Evolutionary conservation across 306 rosid species (phyloP).

Genomic region (Vicia villosa): DNA sequence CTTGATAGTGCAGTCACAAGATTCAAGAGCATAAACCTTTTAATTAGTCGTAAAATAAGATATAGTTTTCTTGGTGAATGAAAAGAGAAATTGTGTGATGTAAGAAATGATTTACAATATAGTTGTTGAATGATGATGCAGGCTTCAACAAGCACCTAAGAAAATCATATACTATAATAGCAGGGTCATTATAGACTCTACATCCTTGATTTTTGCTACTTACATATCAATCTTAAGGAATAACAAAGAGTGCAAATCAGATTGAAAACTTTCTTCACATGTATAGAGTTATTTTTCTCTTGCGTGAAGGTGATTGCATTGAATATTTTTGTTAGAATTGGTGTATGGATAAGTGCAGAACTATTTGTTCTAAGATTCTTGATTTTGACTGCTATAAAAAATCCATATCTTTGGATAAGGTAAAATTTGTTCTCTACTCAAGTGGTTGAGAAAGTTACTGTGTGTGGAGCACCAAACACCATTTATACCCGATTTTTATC

Average conservation of each 20-base stretch:
- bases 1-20: background rate
- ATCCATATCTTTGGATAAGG: constrained; percentile 48
- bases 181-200: constrained; percentile 39
- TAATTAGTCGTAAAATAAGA: too few relatives aligned
- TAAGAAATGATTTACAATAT: constrained; percentile 9
- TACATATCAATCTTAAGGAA: constrained; percentile 37
- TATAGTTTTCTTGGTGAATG: constrained; percentile 6
- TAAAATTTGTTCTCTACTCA: constrained; percentile 29
- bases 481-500: too few relatives aligned
- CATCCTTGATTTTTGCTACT: constrained; percentile 54
- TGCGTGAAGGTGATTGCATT: constrained; percentile 47
- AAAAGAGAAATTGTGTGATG: constrained; percentile 28
- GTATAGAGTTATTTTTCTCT: constrained; percentile 69
- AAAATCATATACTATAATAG: constrained; percentile 38
- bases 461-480: constrained; percentile 33
- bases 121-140: constrained; percentile 50
- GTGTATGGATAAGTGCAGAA: constrained; percentile 48
- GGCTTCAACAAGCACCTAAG: constrained; percentile 57
- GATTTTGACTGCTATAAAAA: constrained; percentile 44
- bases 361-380: constrained; percentile 41
- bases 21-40: background rate
- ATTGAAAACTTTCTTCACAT: constrained; percentile 46
- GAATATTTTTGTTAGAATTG: constrained; percentile 48
- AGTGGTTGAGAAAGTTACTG: constrained; percentile 30
- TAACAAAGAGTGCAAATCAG: constrained; percentile 40